Evolutionary conservation across 768 basidiomycete genomes (phyloP).

Genomic region (Termitomyces sp.): DNA sequence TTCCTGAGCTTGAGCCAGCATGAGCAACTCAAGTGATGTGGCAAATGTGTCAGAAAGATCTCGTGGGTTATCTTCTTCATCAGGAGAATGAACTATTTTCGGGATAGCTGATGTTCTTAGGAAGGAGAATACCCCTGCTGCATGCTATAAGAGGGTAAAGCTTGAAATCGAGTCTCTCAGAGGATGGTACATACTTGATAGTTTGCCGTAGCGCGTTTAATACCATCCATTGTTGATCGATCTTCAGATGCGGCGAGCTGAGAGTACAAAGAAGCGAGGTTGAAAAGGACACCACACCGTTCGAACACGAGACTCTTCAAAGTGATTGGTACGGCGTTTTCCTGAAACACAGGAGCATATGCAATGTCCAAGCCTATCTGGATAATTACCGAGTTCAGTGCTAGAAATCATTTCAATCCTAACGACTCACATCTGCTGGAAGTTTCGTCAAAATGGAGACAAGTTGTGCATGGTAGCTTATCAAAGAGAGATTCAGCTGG

Average conservation of each 20-base stretch:
- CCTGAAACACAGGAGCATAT: constrained; percentile 70
- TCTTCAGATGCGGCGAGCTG: constrained; percentile 72
- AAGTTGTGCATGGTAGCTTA: constrained; percentile 90
- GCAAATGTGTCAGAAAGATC: constrained; percentile 69
- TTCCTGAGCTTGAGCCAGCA: constrained; percentile 95
- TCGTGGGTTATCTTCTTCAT: constrained; percentile 50
- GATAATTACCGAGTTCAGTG: not conserved
- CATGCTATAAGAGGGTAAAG: constrained; percentile 36
- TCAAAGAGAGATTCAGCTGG: constrained; percentile 7
- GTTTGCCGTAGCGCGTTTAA: constrained; percentile 70
- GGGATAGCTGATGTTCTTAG: constrained; percentile 52
- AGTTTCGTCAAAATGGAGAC: constrained; percentile 81
- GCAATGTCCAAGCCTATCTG: constrained; percentile 72
- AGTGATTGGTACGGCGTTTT: constrained; percentile 52
- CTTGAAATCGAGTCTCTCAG: not conserved
- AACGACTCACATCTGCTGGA: constrained; percentile 61
- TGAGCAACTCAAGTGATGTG: constrained; percentile 64
- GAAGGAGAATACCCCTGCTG: constrained; percentile 71
- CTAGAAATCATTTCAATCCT: not conserved
- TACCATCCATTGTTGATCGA: constrained; percentile 70
- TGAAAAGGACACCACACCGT: constrained; percentile 74
- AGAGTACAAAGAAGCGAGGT: constrained; percentile 83
- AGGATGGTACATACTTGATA: constrained; percentile 55
- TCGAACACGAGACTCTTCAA: constrained; percentile 81
- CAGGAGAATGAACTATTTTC: constrained; percentile 41